A percentile compares a stretch with the other conserved stretches of the same genome.
These are phyloP conservation scores for Pseudevernia furfuracea DNA, from an alignment of 495 filamentous ascomycete species.

Conservation along the genomic window DNA sequence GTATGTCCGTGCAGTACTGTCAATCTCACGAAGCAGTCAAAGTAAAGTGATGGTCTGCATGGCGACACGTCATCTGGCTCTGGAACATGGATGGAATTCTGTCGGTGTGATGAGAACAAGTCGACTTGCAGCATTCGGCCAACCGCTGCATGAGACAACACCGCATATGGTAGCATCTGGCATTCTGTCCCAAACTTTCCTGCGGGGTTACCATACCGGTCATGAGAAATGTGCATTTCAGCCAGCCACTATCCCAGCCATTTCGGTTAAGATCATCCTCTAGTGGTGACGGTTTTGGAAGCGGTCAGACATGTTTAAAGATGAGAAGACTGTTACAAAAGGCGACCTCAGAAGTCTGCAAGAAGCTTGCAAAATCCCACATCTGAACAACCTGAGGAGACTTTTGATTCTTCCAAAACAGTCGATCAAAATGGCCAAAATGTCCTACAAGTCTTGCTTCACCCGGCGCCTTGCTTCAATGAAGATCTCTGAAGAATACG, in stretches of 20 bases:
- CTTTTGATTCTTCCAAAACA: too few species aligned
- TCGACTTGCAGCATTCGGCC: conserved; percentile 6
- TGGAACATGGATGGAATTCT: conserved; percentile 1
- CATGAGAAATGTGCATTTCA: neutral
- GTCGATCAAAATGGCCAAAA: too few species aligned
- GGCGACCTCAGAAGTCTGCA: neutral
- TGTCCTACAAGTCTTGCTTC: conserved; percentile 1
- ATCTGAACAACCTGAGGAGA: neutral
- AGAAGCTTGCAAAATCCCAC: neutral
- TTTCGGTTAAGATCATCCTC: too few species aligned
- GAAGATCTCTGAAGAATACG: conserved; percentile 7
- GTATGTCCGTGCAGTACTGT: too few species aligned
- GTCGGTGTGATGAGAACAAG: neutral
- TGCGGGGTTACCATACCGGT: too few species aligned
- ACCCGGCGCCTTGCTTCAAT: neutral
- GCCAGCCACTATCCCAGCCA: neutral
- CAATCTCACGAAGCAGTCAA: too few species aligned
- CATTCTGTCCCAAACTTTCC: neutral
- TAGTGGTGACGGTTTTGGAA: too few species aligned
- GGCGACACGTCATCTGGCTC: conserved; percentile 9
- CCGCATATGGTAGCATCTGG: neutral
- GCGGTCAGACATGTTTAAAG: too few species aligned
- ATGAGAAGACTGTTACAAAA: too few species aligned
- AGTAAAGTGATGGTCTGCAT: too few species aligned
- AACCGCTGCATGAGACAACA: neutral